These are phyloP conservation scores for Yamadazyma friedrichii DNA, from an alignment of 1,139 yeast species.

Conservation along the genomic window DNA sequence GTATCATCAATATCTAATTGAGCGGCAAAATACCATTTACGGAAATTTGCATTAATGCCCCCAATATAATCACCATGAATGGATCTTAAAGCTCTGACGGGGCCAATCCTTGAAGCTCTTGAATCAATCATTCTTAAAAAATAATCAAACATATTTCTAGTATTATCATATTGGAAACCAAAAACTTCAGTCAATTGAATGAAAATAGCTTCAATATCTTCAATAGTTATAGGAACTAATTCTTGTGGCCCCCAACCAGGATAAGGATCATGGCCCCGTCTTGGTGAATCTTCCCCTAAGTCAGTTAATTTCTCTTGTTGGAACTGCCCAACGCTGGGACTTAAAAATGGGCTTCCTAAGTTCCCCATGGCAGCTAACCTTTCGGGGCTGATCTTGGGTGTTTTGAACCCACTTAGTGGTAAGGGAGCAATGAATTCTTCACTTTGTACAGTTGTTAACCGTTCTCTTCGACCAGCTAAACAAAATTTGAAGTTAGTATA, in stretches of 20 bases:
- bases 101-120: conserved; percentile 62
- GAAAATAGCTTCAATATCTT: conserved; percentile 57
- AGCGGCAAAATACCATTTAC: conserved; percentile 96
- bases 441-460: conserved; percentile 26
- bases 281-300: conserved; percentile 11
- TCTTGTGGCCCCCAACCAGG: conserved; percentile 55
- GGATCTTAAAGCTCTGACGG: conserved; percentile 53
- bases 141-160: conserved; percentile 65
- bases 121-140: conserved; percentile 64
- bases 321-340: conserved; percentile 26
- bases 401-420: conserved; percentile 52
- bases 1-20: conserved; percentile 83
- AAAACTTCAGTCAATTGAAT: conserved; percentile 52
- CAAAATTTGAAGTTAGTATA: conserved; percentile 18
- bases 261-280: conserved; percentile 46
- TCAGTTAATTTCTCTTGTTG: conserved; percentile 31
- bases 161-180: conserved; percentile 65
- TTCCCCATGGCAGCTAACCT: conserved; percentile 28
- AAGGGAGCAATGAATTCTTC: conserved; percentile 17
- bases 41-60: conserved; percentile 86
- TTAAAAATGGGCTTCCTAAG: conserved; percentile 21
- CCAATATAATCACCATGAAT: conserved; percentile 81
- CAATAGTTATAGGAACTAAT: conserved; percentile 52
- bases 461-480: conserved; percentile 24
- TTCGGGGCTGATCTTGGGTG: conserved; percentile 15